phyloP scores from a whole-genome alignment of 768 basidiomycete genomes.

The Hericium rajendrae region DNA sequence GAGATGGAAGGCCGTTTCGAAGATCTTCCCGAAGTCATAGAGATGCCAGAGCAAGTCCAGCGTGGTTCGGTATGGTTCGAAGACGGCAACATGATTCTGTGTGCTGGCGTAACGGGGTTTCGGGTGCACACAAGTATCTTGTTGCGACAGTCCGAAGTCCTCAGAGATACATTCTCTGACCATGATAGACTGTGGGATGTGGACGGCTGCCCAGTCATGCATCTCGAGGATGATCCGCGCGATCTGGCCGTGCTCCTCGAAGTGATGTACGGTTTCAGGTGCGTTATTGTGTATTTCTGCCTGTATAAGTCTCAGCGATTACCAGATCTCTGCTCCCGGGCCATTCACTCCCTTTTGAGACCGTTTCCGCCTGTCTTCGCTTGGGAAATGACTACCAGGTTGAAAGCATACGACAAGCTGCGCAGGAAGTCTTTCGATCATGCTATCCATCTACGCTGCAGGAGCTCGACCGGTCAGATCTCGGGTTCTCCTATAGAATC shows the following conservation, averaged over 20 bases:
- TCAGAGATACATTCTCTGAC: background rate
- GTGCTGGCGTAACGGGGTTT: conserved; percentile 1
- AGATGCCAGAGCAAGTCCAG: too few species aligned
- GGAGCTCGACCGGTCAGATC: background rate
- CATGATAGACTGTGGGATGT: background rate
- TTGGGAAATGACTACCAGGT: background rate
- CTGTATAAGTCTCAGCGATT: background rate
- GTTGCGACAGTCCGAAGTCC: conserved; percentile 8
- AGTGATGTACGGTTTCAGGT: background rate
- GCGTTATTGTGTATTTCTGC: background rate
- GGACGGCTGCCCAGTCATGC: background rate
- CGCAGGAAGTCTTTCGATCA: background rate
- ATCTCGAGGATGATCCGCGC: background rate
- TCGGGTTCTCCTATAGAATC: too few species aligned
- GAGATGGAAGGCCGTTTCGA: too few species aligned
- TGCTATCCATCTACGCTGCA: background rate
- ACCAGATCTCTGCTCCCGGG: background rate
- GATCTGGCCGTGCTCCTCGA: background rate
- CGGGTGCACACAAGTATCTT: conserved; percentile 10
- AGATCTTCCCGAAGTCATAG: too few species aligned
- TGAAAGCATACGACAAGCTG: background rate
- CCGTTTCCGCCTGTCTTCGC: background rate
- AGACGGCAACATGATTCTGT: background rate
- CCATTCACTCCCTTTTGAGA: background rate
- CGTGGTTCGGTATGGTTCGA: background rate